Percentiles rank a stretch among this genome's conserved stretches.
phyloP scores from a whole-genome alignment of 2,329 filamentous ascomycete genomes.

The Endoconidiophora polonica region DNA sequence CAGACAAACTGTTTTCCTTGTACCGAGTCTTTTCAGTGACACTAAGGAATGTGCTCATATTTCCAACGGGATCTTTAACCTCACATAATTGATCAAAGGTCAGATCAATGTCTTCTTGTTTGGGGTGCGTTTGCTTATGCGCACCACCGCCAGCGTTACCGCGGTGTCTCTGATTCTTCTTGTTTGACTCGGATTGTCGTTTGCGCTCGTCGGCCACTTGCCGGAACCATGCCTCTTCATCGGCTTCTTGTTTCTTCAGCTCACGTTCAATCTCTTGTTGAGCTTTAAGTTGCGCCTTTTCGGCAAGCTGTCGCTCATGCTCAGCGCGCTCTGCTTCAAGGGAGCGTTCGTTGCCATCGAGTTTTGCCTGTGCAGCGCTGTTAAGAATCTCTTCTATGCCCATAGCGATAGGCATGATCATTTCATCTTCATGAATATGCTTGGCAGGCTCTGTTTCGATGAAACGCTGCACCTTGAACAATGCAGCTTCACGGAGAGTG shows the following conservation, averaged over 20 bases:
- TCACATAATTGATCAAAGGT: conserved; percentile 53
- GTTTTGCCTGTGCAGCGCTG: conserved; percentile 64
- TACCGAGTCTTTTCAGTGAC: conserved; percentile 55
- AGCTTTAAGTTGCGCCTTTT: conserved; percentile 39
- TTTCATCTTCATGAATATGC: conserved; percentile 37
- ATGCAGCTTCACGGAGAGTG: conserved; percentile 51
- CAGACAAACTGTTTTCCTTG: conserved; percentile 44
- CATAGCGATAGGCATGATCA: conserved; percentile 49
- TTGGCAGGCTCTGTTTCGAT: conserved; percentile 41
- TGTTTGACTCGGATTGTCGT: conserved; percentile 46
- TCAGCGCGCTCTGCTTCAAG: conserved; percentile 76
- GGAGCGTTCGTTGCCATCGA: conserved; percentile 59
- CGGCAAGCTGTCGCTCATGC: conserved; percentile 57
- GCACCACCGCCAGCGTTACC: conserved; percentile 20
- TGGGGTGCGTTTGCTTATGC: conserved; percentile 14
- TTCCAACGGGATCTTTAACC: conserved; percentile 45
- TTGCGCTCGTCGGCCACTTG: conserved; percentile 58
- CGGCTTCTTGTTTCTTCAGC: conserved; percentile 43
- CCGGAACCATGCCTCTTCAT: conserved; percentile 51
- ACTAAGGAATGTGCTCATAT: conserved; percentile 48
- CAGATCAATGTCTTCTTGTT: conserved; percentile 24
- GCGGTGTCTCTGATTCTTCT: conserved; percentile 27
- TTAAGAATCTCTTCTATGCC: conserved; percentile 63
- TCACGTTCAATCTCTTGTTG: conserved; percentile 36
- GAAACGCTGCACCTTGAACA: conserved; percentile 51